These are phyloP conservation scores for Cystobasidium slooffiae DNA, from an alignment of 1,284 basidiomycete species.

Conservation along the genomic window DNA sequence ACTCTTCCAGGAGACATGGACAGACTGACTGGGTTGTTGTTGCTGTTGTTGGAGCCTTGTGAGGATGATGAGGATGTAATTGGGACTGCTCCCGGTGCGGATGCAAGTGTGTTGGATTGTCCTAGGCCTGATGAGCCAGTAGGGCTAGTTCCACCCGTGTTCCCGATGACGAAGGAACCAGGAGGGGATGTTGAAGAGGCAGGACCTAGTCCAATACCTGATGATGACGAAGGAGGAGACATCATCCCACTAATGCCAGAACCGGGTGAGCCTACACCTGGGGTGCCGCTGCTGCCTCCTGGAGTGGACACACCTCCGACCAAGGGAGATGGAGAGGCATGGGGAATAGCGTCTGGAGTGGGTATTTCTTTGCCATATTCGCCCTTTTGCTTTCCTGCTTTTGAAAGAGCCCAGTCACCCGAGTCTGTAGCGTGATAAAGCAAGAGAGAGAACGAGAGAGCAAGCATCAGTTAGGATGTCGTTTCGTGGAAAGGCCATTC, in stretches of 20 bases:
- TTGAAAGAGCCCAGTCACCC: constrained; percentile 59
- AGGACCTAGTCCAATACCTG: background rate
- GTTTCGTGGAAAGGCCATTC: background rate
- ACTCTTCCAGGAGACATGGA: constrained; percentile 42
- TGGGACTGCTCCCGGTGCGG: constrained; percentile 2
- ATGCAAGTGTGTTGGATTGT: background rate
- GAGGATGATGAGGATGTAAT: background rate
- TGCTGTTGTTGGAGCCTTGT: background rate
- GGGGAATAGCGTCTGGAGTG: constrained; percentile 58
- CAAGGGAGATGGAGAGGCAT: constrained; percentile 46
- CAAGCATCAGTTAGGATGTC: constrained; percentile 1
- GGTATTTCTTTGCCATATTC: constrained; percentile 57
- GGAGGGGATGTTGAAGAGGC: background rate
- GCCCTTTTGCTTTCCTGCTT: constrained; percentile 58
- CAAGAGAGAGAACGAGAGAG: background rate
- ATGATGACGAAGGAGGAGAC: background rate
- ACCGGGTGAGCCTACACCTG: constrained; percentile 9
- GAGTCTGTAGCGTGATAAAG: constrained; percentile 47
- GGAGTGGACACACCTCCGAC: background rate
- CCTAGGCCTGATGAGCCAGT: constrained; percentile 8
- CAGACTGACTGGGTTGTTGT: constrained; percentile 23
- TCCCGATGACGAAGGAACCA: constrained; percentile 18
- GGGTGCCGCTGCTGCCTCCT: background rate
- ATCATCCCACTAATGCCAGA: background rate
- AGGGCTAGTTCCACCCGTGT: constrained; percentile 9